Percentiles rank a stretch among this genome's conserved stretches.
phyloP scores from a whole-genome alignment of 805 yeast genomes.

The Hemisphaericaspora nanyangensis region DNA sequence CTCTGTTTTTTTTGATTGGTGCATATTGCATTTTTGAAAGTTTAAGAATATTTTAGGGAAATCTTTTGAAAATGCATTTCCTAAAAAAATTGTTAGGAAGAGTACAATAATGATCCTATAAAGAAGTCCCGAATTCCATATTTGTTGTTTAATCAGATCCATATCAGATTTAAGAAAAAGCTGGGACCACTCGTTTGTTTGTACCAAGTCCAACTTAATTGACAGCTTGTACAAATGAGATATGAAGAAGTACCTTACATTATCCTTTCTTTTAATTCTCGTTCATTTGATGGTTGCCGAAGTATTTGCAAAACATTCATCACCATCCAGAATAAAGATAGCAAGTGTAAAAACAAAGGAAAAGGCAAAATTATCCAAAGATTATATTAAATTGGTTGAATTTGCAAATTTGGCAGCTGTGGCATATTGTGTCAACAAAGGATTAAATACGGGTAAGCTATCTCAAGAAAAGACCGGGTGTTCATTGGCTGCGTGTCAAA shows the following conservation, averaged over 20 bases:
- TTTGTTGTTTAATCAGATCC: too few species aligned
- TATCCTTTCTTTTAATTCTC: not conserved
- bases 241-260: not conserved
- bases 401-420: constrained; percentile 34
- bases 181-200: too few species aligned
- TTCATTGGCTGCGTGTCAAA: constrained; percentile 21
- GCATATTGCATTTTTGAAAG: not conserved
- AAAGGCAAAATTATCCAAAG: constrained; percentile 5
- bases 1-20: not conserved
- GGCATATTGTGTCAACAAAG: constrained; percentile 35
- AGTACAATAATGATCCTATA: not conserved
- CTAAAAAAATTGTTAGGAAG: too few species aligned
- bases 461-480: constrained; percentile 21
- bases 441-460: constrained; percentile 21
- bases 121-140: not conserved
- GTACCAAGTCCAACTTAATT: too few species aligned
- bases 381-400: constrained; percentile 21
- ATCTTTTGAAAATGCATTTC: too few species aligned
- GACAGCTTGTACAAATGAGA: not conserved
- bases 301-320: too few species aligned
- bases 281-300: not conserved
- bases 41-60: too few species aligned
- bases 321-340: too few species aligned
- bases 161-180: too few species aligned
- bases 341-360: too few species aligned